Evolutionary conservation across 2,329 filamentous ascomycete species (phyloP).

Genomic region (Graphiopsis chlorocephala): DNA sequence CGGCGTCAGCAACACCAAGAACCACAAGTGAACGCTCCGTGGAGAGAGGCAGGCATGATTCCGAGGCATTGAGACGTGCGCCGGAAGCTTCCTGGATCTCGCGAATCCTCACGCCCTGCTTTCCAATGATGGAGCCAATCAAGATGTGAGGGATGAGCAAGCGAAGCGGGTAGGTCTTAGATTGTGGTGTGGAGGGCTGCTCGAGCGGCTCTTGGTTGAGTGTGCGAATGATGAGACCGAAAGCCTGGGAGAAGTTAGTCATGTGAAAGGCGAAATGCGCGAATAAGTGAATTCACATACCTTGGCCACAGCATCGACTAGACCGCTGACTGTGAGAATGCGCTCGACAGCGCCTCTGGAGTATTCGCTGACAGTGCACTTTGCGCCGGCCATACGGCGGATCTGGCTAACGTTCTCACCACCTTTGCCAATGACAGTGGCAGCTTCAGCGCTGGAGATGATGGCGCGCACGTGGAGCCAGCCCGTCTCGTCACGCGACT

Average conservation of each 20-base stretch:
- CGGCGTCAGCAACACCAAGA: constrained; percentile 94
- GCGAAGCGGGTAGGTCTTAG: constrained; percentile 94
- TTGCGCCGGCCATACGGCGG: constrained; percentile 88
- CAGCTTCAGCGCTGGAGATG: constrained; percentile 95
- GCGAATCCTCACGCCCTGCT: constrained; percentile 90
- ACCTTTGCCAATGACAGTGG: constrained; percentile 96
- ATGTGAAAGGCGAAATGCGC: constrained; percentile 21
- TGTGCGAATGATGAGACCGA: constrained; percentile 95
- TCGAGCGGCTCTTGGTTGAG: constrained; percentile 94
- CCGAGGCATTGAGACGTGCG: constrained; percentile 92
- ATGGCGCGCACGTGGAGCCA: constrained; percentile 98
- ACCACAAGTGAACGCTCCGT: constrained; percentile 97
- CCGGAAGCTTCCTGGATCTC: constrained; percentile 98
- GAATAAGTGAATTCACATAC: constrained; percentile 49
- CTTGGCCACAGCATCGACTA: constrained; percentile 95
- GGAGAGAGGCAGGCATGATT: constrained; percentile 88
- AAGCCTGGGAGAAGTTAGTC: constrained; percentile 60
- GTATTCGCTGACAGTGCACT: constrained; percentile 98
- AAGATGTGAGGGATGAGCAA: constrained; percentile 94
- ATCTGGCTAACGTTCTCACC: constrained; percentile 99
- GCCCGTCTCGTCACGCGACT: constrained; percentile 78
- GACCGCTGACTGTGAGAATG: constrained; percentile 93
- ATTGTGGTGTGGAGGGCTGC: constrained; percentile 83
- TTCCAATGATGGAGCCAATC: constrained; percentile 98
- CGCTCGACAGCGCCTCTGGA: constrained; percentile 95